A percentile compares a stretch with the other conserved stretches of the same genome.
Conservation (phyloP, 129 eudicot genomes). For the Artemisia tridentata region DNA sequence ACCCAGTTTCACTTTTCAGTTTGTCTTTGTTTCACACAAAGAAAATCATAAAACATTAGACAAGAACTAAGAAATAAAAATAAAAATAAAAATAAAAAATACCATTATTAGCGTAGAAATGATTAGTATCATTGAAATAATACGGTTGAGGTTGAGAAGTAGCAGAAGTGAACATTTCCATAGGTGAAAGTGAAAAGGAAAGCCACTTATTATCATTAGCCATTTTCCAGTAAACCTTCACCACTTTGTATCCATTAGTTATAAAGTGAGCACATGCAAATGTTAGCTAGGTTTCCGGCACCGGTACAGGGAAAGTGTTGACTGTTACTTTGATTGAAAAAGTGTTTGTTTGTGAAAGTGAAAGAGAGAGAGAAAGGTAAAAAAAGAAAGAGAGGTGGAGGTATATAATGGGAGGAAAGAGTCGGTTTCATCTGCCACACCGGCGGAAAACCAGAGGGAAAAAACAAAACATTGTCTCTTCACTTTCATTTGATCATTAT, state of each 20-base stretch:
- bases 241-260: too few species aligned
- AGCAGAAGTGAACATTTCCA: slow-evolving; percentile 66
- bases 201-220: slow-evolving; percentile 74
- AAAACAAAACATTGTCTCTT: slow-evolving; percentile 32
- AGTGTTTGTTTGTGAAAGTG: slow-evolving; percentile 18
- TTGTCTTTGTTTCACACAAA: background rate
- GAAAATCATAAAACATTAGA: background rate
- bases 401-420: slow-evolving; percentile 62
- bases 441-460: slow-evolving; percentile 85
- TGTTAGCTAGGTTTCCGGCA: slow-evolving; percentile 34
- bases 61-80: background rate
- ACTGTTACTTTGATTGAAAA: background rate
- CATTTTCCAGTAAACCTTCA: slow-evolving; percentile 28
- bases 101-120: slow-evolving; percentile 62
- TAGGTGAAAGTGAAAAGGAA: slow-evolving; percentile 59
- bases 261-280: slow-evolving; percentile 33
- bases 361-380: slow-evolving; percentile 27
- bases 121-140: slow-evolving; percentile 56
- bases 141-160: slow-evolving; percentile 48
- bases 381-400: slow-evolving; percentile 42
- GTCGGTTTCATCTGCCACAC: slow-evolving; percentile 85
- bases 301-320: slow-evolving; percentile 22
- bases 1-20: background rate
- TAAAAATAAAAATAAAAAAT: background rate
- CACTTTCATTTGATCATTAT: slow-evolving; percentile 25